Evolutionary conservation across 441 rosid species (phyloP).

Genomic region (Biscutella laevigata): DNA sequence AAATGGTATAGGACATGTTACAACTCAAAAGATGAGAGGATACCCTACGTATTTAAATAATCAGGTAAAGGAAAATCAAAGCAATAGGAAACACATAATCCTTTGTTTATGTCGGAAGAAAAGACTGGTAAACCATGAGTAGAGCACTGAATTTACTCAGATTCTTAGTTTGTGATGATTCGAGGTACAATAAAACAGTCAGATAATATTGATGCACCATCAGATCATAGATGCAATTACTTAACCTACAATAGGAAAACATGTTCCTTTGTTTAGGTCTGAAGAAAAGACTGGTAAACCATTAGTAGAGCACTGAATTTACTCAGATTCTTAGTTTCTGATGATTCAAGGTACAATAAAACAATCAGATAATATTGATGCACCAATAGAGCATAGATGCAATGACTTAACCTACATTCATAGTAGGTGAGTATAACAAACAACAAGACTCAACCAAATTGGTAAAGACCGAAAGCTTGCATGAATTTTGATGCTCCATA

Average conservation of each 20-base stretch:
- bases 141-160: too few species aligned
- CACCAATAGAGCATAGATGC: background rate
- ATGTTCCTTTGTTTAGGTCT: too few species aligned
- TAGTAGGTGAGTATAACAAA: conserved; percentile 6
- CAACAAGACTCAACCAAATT: background rate
- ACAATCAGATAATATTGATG: too few species aligned
- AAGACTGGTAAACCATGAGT: too few species aligned
- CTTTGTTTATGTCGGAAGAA: too few species aligned
- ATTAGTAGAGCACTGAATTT: too few species aligned
- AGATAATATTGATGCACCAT: too few species aligned
- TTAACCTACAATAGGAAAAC: background rate
- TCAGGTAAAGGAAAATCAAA: background rate
- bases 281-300: too few species aligned
- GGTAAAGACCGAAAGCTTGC: conserved; percentile 10
- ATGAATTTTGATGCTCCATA: conserved; percentile 1
- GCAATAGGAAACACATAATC: background rate
- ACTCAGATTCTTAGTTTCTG: too few species aligned
- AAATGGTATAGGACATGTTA: background rate
- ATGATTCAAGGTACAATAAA: too few species aligned
- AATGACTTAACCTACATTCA: background rate
- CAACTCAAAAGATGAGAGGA: background rate
- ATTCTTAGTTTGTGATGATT: too few species aligned
- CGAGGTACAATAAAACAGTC: too few species aligned
- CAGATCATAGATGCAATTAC: background rate
- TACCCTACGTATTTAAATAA: background rate